Evolutionary conservation across 73 alveolate genomes (phyloP), one percentile per base, ranked within the genome.

Genomic region (Stentor roeselii): DNA sequence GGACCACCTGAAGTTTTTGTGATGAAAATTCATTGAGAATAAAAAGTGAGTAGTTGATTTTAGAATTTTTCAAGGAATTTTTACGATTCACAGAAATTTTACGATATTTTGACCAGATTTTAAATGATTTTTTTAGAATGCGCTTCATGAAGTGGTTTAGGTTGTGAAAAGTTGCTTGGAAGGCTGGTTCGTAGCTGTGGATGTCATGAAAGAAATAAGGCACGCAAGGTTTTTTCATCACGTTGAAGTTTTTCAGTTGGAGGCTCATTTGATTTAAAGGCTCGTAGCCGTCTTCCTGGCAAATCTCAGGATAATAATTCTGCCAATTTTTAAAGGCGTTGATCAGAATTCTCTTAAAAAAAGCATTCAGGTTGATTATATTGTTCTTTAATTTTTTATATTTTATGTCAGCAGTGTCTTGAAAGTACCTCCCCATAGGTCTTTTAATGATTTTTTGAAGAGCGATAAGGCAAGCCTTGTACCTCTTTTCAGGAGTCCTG

Each of bases 161-260:
- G 21, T 50, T 50, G 21, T 50, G 67, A 21, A 50, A 50, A 50
- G 21, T 21, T 50, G 67, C 30, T 6, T 50, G 67, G 67, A 50
- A 50, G 21, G 21, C 67, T 50, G 67, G 67, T 6, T 21, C 67
- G 67, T 50, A 50, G 21, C 30, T 11, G 67, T 50, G 21, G 21
- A 50, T 11, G 21, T 50, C 67, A 21, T 50, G 67, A 50, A 11
- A 50, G 21, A 50, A 50, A 50, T 50, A 50, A 11, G 67, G 6
- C 67, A 50, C 67, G 21, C 67, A 50, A 50, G 67, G 67, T 50
- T 50, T 50, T 50, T 50, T 50, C 67, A 50, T 50, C 30, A 50
- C 21, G 21, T 11, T 50, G 67, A 6, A 11, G 67, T 6, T 11
- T 50, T 11, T 11, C 67, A 50, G 21, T 50, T 50, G 6, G 30